phyloP scores from a whole-genome alignment of 495 filamentous ascomycete species.

The Symbiotaphrina buchneri region DNA sequence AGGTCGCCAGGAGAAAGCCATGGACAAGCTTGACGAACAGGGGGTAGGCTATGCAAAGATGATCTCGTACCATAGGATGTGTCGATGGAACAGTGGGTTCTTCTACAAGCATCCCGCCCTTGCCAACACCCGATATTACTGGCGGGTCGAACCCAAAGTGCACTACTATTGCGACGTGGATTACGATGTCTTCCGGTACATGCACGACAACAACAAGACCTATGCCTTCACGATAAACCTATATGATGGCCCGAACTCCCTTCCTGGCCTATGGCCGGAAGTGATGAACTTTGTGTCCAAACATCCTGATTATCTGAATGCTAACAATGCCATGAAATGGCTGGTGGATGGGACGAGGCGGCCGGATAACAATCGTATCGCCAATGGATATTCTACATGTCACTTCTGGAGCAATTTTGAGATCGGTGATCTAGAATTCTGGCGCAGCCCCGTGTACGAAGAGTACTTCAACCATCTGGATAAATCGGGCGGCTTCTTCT shows the following conservation, averaged over 20 bases:
- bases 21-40: slow-evolving; percentile 26
- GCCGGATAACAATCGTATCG: slow-evolving; percentile 29
- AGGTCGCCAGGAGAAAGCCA: slow-evolving; percentile 26
- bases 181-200: slow-evolving; percentile 22
- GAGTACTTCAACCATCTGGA: slow-evolving; percentile 36
- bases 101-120: slow-evolving; percentile 23
- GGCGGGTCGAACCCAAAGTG: slow-evolving; percentile 15
- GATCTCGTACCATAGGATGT: slow-evolving; percentile 30
- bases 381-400: slow-evolving; percentile 24
- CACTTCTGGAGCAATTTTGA: slow-evolving; percentile 41
- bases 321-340: slow-evolving; percentile 26
- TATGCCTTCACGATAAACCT: slow-evolving; percentile 28
- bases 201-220: slow-evolving; percentile 17
- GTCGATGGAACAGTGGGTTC: slow-evolving; percentile 23
- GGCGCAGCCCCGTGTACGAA: slow-evolving; percentile 28
- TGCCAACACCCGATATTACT: slow-evolving; percentile 23
- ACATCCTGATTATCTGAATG: slow-evolving; percentile 22
- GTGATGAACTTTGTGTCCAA: slow-evolving; percentile 21
- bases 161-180: slow-evolving; percentile 18
- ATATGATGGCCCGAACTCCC: slow-evolving; percentile 24
- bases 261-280: slow-evolving; percentile 23
- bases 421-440: slow-evolving; percentile 35
- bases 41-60: slow-evolving; percentile 30
- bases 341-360: slow-evolving; percentile 38
- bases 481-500: slow-evolving; percentile 33